A percentile compares a stretch with the other conserved stretches of the same genome.
These are phyloP conservation scores for Saccharomyces eubayanus DNA, from an alignment of 805 yeast genomes.

Conservation along the genomic window DNA sequence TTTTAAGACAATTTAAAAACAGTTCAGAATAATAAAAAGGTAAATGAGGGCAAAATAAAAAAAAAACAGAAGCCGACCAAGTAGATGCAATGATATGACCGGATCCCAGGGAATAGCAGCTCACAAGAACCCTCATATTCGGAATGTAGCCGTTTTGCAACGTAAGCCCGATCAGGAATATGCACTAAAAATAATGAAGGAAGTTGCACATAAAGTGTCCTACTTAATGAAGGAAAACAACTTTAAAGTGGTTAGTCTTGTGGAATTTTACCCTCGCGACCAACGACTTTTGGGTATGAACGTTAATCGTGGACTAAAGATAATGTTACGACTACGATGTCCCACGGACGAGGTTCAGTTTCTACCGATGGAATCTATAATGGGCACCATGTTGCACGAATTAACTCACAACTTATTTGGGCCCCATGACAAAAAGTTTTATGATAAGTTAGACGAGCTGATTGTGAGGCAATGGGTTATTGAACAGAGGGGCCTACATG, in stretches of 20 bases:
- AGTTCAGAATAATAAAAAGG: background rate
- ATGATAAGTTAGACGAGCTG: slow-evolving; percentile 53
- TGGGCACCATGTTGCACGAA: slow-evolving; percentile 86
- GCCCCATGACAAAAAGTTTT: slow-evolving; percentile 70
- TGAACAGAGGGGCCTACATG: slow-evolving; percentile 24
- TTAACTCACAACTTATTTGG: slow-evolving; percentile 73
- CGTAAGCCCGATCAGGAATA: slow-evolving; percentile 39
- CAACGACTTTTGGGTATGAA: slow-evolving; percentile 66
- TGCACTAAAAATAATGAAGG: slow-evolving; percentile 54
- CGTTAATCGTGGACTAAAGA: slow-evolving; percentile 67
- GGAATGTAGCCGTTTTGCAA: slow-evolving; percentile 39
- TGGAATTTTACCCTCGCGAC: slow-evolving; percentile 76
- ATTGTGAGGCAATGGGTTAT: slow-evolving; percentile 39
- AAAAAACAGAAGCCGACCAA: background rate
- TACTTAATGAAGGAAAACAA: slow-evolving; percentile 67
- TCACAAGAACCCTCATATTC: slow-evolving; percentile 26
- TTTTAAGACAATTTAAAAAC: background rate
- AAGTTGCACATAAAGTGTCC: slow-evolving; percentile 60
- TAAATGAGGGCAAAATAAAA: background rate
- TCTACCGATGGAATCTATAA: slow-evolving; percentile 51
- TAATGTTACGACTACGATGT: slow-evolving; percentile 61
- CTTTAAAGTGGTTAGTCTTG: slow-evolving; percentile 56
- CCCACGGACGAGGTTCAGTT: slow-evolving; percentile 46
- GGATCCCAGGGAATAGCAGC: background rate
- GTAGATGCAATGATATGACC: background rate